Conservation (phyloP, 768 basidiomycete genomes). For the Lentinula aciculospora region DNA sequence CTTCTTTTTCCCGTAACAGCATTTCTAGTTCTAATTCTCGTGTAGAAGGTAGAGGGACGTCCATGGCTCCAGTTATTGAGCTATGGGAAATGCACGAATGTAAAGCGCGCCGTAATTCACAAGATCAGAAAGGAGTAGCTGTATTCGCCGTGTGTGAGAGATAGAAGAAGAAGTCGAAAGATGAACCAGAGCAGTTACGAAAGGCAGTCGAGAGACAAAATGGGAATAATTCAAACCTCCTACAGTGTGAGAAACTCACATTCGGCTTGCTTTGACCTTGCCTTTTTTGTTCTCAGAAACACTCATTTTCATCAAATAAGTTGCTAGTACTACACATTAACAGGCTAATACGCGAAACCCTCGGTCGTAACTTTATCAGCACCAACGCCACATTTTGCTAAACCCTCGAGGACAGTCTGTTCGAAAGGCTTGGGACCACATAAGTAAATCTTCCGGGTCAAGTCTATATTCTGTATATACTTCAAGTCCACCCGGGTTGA, state of each 20-base stretch:
- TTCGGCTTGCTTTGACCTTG: background rate
- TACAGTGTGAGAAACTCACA: background rate
- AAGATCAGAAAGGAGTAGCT: background rate
- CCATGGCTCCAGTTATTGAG: constrained; percentile 35
- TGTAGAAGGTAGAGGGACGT: constrained; percentile 51
- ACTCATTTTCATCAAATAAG: background rate
- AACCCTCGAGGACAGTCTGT: constrained; percentile 23
- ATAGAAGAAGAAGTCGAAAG: background rate
- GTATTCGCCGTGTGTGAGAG: background rate
- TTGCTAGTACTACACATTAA: background rate
- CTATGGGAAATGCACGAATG: background rate
- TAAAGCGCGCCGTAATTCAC: background rate
- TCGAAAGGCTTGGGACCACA: constrained; percentile 50
- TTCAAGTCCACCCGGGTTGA: constrained; percentile 17
- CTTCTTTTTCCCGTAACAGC: constrained; percentile 69
- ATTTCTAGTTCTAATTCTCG: constrained; percentile 81
- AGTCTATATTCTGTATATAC: constrained; percentile 11
- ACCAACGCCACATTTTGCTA: constrained; percentile 30
- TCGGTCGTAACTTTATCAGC: constrained; percentile 27
- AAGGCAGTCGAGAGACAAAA: background rate
- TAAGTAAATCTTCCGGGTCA: constrained; percentile 31
- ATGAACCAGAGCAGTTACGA: background rate
- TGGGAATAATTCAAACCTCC: background rate
- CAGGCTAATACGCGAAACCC: constrained; percentile 38
- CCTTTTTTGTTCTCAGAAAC: background rate